Conservation (phyloP, 257 asterid genomes). For the Przewalskia tangutica region DNA sequence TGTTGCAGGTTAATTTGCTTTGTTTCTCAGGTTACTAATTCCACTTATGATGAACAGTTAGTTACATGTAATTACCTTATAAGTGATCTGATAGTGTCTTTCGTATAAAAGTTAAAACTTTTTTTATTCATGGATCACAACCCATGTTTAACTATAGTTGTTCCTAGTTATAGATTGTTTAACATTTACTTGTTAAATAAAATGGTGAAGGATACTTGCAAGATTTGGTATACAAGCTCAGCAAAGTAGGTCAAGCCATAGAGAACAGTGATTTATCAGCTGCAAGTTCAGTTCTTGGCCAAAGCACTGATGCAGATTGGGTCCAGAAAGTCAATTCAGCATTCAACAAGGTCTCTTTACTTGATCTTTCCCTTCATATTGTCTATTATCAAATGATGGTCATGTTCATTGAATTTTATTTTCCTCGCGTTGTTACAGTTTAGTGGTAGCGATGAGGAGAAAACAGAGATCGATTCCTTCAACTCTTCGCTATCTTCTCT, state of each 20-base stretch:
- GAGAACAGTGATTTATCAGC: slow-evolving; percentile 63
- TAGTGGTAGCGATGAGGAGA: slow-evolving; percentile 79
- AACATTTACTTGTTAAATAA: background rate
- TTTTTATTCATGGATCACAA: too few relatives aligned
- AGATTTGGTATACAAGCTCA: slow-evolving; percentile 76
- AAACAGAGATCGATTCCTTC: slow-evolving; percentile 54
- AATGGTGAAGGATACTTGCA: slow-evolving; percentile 65
- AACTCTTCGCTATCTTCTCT: slow-evolving; percentile 53
- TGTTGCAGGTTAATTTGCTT: background rate
- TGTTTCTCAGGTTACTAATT: background rate
- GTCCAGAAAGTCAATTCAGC: slow-evolving; percentile 62
- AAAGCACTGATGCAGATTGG: slow-evolving; percentile 64
- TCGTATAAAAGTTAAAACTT: background rate
- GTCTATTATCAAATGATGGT: background rate
- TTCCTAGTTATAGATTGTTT: background rate
- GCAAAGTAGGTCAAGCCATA: slow-evolving; percentile 75
- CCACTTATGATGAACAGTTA: background rate
- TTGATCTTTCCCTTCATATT: background rate
- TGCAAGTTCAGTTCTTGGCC: slow-evolving; percentile 68
- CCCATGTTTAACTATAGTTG: too few relatives aligned
- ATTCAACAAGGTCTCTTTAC: slow-evolving; percentile 47
- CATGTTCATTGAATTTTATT: background rate
- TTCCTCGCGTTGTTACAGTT: slow-evolving; percentile 30
- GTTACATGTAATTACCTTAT: background rate
- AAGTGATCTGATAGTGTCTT: background rate